Conservation (phyloP, 169 alveolate species). For the Cryptosporidium viatorum region DNA sequence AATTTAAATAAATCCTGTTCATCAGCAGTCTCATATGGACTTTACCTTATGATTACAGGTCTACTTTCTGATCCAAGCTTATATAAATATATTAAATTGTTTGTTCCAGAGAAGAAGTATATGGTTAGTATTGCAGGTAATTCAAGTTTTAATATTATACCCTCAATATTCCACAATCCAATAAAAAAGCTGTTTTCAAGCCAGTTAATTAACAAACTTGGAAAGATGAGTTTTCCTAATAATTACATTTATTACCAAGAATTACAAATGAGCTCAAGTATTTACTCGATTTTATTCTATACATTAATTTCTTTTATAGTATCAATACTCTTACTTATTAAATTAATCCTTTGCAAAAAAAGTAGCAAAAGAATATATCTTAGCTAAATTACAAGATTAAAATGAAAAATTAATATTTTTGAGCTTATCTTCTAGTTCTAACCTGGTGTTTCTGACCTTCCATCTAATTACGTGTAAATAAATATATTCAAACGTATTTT, state of each 20-base stretch:
- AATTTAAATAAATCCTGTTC: background rate
- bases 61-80: constrained; percentile 29
- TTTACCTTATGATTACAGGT: constrained; percentile 16
- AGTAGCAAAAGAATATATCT: background rate
- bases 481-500: background rate
- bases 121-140: background rate
- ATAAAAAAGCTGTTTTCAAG: constrained; percentile 4
- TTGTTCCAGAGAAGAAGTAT: constrained; percentile 8
- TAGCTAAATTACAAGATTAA: background rate
- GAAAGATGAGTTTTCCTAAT: background rate
- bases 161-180: constrained; percentile 49
- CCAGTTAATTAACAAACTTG: background rate
- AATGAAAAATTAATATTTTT: background rate
- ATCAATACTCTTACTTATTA: background rate
- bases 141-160: constrained; percentile 32
- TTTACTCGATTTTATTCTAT: constrained; percentile 29
- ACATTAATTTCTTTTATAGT: background rate
- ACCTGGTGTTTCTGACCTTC: constrained; percentile 7
- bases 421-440: constrained; percentile 26
- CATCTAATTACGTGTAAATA: constrained; percentile 68
- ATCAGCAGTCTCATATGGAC: constrained; percentile 31
- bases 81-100: constrained; percentile 14
- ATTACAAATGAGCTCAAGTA: constrained; percentile 19
- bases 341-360: background rate
- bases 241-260: constrained; percentile 4